phyloP scores from a whole-genome alignment of 106 monocot species.

The Allium fistulosum region DNA sequence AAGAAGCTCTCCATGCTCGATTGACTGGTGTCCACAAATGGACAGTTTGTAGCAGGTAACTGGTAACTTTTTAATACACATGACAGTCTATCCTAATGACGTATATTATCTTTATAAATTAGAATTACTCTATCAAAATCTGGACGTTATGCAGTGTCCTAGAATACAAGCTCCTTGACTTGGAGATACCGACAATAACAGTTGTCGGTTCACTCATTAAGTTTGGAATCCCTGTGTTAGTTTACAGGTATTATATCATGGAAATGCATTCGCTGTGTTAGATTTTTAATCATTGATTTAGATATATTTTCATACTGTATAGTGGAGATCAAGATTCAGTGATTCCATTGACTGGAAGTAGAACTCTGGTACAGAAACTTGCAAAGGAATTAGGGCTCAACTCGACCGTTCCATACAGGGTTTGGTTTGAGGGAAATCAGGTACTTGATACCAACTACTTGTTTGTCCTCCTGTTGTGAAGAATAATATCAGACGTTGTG shows the following conservation, averaged over 20 bases:
- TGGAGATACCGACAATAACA: slow-evolving; percentile 77
- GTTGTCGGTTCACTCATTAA: slow-evolving; percentile 67
- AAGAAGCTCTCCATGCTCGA: background rate
- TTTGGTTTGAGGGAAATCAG: slow-evolving; percentile 95
- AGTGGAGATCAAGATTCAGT: slow-evolving; percentile 99
- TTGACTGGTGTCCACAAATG: background rate
- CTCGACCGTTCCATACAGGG: slow-evolving; percentile 82
- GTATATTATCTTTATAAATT: background rate
- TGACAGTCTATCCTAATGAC: background rate
- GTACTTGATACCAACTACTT: slow-evolving; percentile 6
- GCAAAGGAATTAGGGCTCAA: slow-evolving; percentile 68
- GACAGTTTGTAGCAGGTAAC: no score
- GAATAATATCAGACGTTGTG: no score
- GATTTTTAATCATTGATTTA: no score
- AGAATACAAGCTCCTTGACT: slow-evolving; percentile 76
- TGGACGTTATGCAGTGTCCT: slow-evolving; percentile 38
- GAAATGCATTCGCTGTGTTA: no score
- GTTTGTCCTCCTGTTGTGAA: no score
- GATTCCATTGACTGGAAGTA: slow-evolving; percentile 83
- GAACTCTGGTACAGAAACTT: slow-evolving; percentile 68
- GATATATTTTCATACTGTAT: background rate
- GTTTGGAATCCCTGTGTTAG: slow-evolving; percentile 70
- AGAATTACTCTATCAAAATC: background rate
- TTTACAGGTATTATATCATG: slow-evolving; percentile 33
- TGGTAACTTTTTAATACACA: background rate